Conservation (phyloP, 2,329 filamentous ascomycete species). For the Apiospora arundinis region DNA sequence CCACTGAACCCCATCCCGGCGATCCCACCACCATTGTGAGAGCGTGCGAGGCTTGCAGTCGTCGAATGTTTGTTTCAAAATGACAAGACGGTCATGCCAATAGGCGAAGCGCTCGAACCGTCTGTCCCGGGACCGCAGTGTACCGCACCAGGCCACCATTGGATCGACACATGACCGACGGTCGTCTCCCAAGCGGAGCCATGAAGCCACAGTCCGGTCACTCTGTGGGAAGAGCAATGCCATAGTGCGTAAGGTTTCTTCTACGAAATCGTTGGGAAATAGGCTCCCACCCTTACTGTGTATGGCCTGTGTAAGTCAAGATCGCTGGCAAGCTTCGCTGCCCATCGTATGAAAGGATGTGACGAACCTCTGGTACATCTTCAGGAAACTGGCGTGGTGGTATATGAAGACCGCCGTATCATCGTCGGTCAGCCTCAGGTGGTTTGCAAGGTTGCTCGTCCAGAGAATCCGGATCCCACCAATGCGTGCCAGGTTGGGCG, state of each 20-base stretch:
- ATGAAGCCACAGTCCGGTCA: not conserved
- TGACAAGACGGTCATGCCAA: not conserved
- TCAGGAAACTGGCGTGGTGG: not conserved
- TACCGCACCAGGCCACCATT: not conserved
- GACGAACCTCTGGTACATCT: constrained; percentile 1
- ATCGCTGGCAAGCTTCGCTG: not conserved
- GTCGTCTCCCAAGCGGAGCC: not conserved
- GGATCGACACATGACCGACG: not conserved
- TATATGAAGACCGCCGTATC: not conserved
- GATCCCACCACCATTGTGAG: not conserved
- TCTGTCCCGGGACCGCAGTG: not conserved
- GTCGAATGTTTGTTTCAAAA: not conserved
- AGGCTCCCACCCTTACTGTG: not conserved
- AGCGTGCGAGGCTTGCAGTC: not conserved
- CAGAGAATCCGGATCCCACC: not conserved
- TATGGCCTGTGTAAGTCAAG: not conserved
- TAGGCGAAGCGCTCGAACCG: not conserved
- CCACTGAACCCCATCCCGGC: not conserved
- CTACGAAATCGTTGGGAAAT: not conserved
- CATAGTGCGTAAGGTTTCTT: not conserved
- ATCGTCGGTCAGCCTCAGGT: not conserved
- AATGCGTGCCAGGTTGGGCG: not conserved
- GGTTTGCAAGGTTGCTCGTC: not conserved
- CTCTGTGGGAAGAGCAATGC: not conserved
- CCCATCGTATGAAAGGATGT: not conserved